Evolutionary conservation across 768 basidiomycete genomes (phyloP).

Genomic region (Suillus tomentosus): DNA sequence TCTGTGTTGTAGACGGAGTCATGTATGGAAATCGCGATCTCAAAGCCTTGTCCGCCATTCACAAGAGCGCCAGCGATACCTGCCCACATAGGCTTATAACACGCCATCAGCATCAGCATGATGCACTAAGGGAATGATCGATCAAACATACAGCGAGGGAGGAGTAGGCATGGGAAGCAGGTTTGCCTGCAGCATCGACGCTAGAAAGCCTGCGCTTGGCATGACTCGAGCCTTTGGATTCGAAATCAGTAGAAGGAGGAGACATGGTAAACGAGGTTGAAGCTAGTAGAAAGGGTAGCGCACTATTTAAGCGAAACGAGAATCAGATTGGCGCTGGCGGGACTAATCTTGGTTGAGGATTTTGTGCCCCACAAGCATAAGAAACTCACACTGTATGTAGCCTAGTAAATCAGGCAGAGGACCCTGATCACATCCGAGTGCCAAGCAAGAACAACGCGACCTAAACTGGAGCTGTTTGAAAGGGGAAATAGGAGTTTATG

Average conservation of each 20-base stretch:
- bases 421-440: slow-evolving; percentile 29
- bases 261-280: slow-evolving; percentile 47
- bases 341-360: slow-evolving; percentile 13
- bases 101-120: slow-evolving; percentile 17
- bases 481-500: slow-evolving; percentile 14
- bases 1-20: slow-evolving; percentile 87
- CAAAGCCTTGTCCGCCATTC: slow-evolving; percentile 60
- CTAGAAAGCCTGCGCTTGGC: slow-evolving; percentile 71
- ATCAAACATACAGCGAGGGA: slow-evolving; percentile 61
- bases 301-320: slow-evolving; percentile 35
- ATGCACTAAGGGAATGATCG: not conserved
- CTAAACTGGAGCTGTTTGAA: not conserved
- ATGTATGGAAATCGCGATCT: slow-evolving; percentile 79
- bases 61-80: slow-evolving; percentile 68
- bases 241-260: slow-evolving; percentile 46
- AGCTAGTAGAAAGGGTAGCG: slow-evolving; percentile 20
- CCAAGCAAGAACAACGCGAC: not conserved
- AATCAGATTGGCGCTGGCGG: slow-evolving; percentile 11
- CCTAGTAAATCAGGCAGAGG: slow-evolving; percentile 7
- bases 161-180: slow-evolving; percentile 58
- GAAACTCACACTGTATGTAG: slow-evolving; percentile 10
- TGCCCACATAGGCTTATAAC: slow-evolving; percentile 81
- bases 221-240: slow-evolving; percentile 64
- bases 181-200: slow-evolving; percentile 42
- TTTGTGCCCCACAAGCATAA: slow-evolving; percentile 11